Conservation (phyloP, 2,329 filamentous ascomycete species). For the Hypoxylon sp. region DNA sequence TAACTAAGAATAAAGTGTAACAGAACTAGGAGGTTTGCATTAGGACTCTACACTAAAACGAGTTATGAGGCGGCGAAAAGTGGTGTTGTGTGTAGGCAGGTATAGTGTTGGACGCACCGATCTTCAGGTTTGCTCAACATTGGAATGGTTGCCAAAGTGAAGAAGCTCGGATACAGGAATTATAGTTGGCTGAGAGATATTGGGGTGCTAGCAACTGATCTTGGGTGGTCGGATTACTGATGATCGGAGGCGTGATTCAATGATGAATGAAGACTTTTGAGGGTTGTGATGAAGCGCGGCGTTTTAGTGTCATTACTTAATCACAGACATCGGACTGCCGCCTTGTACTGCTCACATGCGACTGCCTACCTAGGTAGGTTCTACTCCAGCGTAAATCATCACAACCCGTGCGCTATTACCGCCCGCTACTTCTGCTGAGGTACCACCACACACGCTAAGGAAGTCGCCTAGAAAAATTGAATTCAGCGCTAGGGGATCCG, state of each 20-base stretch:
- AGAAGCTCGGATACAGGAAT: conserved; percentile 23
- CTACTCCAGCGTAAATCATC: background rate
- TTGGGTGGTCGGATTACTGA: conserved; percentile 16
- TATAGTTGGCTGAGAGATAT: conserved; percentile 9
- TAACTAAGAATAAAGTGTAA: conserved; percentile 34
- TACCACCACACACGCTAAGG: conserved; percentile 2
- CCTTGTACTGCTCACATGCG: conserved; percentile 30
- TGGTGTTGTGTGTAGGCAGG: conserved; percentile 3
- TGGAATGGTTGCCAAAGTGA: conserved; percentile 30
- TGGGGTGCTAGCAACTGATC: conserved; percentile 3
- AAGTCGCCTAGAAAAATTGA: conserved; percentile 34
- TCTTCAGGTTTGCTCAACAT: conserved; percentile 27
- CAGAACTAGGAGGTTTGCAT: conserved; percentile 25
- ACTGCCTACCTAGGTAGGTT: too few species aligned
- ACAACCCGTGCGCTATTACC: background rate
- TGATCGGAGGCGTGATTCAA: conserved; percentile 39
- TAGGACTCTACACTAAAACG: conserved; percentile 14
- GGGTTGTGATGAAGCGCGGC: conserved; percentile 45
- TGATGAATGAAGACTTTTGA: conserved; percentile 49
- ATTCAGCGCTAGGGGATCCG: conserved; percentile 34
- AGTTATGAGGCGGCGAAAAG: conserved; percentile 14
- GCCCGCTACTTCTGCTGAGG: background rate
- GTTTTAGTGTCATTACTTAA: conserved; percentile 49
- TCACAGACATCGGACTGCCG: conserved; percentile 31
- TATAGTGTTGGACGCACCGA: conserved; percentile 25